These are phyloP conservation scores for Solanum hybrid DNA, from an alignment of 305 asterid genomes.

Conservation along the genomic window DNA sequence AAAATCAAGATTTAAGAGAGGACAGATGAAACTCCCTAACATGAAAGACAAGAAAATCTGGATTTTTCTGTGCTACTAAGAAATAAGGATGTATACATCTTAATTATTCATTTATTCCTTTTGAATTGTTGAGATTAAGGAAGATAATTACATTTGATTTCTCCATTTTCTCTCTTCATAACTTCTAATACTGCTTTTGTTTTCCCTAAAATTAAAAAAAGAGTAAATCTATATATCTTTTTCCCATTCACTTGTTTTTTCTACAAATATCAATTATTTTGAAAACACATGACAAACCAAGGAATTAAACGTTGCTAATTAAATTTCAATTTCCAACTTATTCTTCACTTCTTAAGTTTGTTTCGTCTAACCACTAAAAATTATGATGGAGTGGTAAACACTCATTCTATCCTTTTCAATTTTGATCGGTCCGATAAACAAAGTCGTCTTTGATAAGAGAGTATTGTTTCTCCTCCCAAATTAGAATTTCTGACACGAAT, in stretches of 20 bases:
- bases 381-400: background rate
- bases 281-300: no score
- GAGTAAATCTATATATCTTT: no score
- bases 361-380: no score
- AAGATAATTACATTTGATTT: background rate
- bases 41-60: background rate
- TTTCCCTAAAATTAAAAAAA: no score
- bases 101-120: background rate
- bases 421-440: background rate
- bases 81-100: background rate
- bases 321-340: no score
- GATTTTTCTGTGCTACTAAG: background rate
- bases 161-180: no score
- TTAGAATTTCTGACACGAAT: background rate
- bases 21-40: background rate
- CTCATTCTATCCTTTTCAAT: background rate
- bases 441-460: background rate
- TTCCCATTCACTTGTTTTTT: no score
- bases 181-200: no score
- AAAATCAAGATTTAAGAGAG: background rate
- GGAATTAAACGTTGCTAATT: no score
- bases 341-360: no score
- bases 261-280: no score
- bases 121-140: background rate
- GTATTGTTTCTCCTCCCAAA: background rate